These are phyloP conservation scores for Podaxis rugospora DNA, from an alignment of 768 basidiomycete species.

Conservation along the genomic window DNA sequence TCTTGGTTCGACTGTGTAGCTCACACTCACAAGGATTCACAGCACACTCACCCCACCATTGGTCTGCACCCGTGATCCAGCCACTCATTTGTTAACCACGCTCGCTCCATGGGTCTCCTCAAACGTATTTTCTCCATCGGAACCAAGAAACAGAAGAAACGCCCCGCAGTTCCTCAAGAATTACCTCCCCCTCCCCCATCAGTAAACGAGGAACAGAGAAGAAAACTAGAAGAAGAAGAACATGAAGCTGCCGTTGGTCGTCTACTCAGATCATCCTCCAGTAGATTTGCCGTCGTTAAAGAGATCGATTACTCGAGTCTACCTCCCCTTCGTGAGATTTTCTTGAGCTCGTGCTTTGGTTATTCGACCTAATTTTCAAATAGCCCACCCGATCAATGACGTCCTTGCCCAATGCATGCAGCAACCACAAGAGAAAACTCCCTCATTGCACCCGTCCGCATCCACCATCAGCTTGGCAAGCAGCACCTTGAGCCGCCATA, in stretches of 20 bases:
- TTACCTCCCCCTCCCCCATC: conserved; percentile 19
- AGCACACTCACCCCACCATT: not conserved
- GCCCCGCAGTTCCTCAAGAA: conserved; percentile 23
- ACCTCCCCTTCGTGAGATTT: conserved; percentile 65
- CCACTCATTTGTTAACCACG: conserved; percentile 16
- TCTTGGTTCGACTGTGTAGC: conserved; percentile 27
- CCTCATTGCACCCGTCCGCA: conserved; percentile 38
- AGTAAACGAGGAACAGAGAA: conserved; percentile 7
- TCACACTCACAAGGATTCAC: not conserved
- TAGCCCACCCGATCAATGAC: conserved; percentile 67
- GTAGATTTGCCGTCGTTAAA: conserved; percentile 53
- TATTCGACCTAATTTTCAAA: conserved; percentile 1
- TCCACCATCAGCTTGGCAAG: conserved; percentile 54
- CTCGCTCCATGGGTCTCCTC: conserved; percentile 55
- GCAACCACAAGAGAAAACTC: conserved; percentile 1
- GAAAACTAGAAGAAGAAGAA: conserved; percentile 40
- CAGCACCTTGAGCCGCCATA: conserved; percentile 42
- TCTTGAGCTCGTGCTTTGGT: conserved; percentile 8
- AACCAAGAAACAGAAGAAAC: conserved; percentile 53
- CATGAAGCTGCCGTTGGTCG: conserved; percentile 43
- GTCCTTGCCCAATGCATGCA: conserved; percentile 21
- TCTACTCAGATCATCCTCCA: conserved; percentile 72
- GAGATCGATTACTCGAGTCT: conserved; percentile 54
- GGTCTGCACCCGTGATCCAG: not conserved
- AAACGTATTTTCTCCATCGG: conserved; percentile 68